phyloP scores from a whole-genome alignment of 148 eudicot genomes.

The Nepenthes gracilis region DNA sequence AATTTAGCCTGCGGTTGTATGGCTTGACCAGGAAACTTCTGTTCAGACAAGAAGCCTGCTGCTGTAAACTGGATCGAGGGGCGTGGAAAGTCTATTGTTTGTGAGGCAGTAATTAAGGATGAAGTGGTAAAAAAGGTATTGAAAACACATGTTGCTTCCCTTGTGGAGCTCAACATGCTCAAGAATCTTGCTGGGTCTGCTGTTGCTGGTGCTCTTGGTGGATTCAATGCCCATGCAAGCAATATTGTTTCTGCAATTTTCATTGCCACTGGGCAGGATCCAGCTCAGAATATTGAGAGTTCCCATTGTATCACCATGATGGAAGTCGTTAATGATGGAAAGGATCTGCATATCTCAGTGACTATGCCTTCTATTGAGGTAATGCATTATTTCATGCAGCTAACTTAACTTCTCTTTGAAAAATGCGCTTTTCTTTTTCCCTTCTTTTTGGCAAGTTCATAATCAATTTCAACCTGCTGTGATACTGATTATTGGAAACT shows the following conservation, averaged over 20 bases:
- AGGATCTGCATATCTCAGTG: constrained; percentile 76
- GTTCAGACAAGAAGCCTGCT: constrained; percentile 81
- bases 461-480: too few relatives aligned
- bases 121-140: constrained; percentile 68
- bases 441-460: neutral
- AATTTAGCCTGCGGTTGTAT: neutral
- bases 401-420: neutral
- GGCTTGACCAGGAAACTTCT: constrained; percentile 51
- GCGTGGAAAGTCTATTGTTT: constrained; percentile 80
- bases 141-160: constrained; percentile 53
- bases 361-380: constrained; percentile 91
- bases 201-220: constrained; percentile 84
- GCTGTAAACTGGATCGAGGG: constrained; percentile 92
- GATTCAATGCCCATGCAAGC: constrained; percentile 80
- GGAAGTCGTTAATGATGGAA: constrained; percentile 75
- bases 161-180: constrained; percentile 80
- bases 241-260: constrained; percentile 71
- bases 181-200: constrained; percentile 84
- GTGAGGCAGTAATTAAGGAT: constrained; percentile 65
- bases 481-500: too few relatives aligned
- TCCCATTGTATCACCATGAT: constrained; percentile 93
- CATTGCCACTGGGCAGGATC: constrained; percentile 88
- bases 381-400: neutral
- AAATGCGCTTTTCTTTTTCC: neutral
- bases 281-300: constrained; percentile 81